A percentile compares a stretch with the other conserved stretches of the same genome.
These are phyloP conservation scores for Spencermartinsiella ligniputridi DNA, from an alignment of 1,139 yeast genomes.

Conservation along the genomic window DNA sequence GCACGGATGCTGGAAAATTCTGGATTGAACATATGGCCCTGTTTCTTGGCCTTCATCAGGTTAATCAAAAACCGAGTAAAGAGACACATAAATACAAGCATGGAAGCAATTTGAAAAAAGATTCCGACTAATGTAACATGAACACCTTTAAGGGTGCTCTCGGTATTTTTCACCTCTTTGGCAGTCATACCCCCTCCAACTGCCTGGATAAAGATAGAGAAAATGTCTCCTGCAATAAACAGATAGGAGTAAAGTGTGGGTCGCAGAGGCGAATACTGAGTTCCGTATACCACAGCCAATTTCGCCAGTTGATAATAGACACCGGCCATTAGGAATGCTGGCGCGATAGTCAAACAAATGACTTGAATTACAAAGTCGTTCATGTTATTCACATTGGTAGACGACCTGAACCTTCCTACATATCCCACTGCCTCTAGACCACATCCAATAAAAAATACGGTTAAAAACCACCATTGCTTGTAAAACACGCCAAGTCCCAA, in stretches of 20 bases:
- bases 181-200: constrained; percentile 81
- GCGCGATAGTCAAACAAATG: constrained; percentile 70
- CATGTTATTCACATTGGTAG: constrained; percentile 37
- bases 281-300: constrained; percentile 64
- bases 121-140: constrained; percentile 81
- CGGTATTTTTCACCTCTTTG: constrained; percentile 39
- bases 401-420: constrained; percentile 52
- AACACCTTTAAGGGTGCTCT: constrained; percentile 46
- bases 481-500: constrained; percentile 40
- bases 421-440: constrained; percentile 70
- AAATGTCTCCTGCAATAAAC: constrained; percentile 61
- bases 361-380: constrained; percentile 60
- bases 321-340: constrained; percentile 89
- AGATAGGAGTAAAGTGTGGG: constrained; percentile 75
- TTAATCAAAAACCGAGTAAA: constrained; percentile 52
- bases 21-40: constrained; percentile 33
- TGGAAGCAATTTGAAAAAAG: constrained; percentile 69
- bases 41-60: constrained; percentile 36
- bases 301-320: constrained; percentile 75
- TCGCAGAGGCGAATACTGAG: constrained; percentile 52
- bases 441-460: constrained; percentile 56
- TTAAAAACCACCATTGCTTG: constrained; percentile 71
- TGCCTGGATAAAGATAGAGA: constrained; percentile 72
- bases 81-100: constrained; percentile 57
- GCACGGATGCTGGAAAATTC: constrained; percentile 42